Evolutionary conservation across 345 rosid species (phyloP).

Genomic region (Brassica rapa): DNA sequence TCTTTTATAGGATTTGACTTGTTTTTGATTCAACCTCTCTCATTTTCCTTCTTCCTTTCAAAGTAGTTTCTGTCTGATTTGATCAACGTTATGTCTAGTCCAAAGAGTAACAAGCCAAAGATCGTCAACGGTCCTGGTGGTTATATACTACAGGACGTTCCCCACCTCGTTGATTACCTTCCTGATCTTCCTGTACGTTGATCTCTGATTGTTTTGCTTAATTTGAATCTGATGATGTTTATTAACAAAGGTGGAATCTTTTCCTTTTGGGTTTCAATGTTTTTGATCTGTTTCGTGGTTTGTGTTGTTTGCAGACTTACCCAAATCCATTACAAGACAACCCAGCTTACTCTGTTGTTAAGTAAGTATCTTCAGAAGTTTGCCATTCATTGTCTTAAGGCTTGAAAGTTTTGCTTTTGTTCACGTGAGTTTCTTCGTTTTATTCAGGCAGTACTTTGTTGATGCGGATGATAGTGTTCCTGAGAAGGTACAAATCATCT

Average conservation of each 20-base stretch:
- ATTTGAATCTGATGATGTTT: neutral
- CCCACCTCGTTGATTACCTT: slow-evolving; percentile 79
- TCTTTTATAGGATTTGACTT: slow-evolving; percentile 45
- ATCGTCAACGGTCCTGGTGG: slow-evolving; percentile 66
- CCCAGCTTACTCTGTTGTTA: slow-evolving; percentile 86
- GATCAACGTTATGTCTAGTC: slow-evolving; percentile 30
- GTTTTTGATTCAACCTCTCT: slow-evolving; percentile 27
- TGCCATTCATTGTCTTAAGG: neutral
- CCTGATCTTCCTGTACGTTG: slow-evolving; percentile 70
- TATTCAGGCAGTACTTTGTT: slow-evolving; percentile 83
- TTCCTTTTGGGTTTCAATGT: neutral
- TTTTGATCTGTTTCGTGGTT: slow-evolving; percentile 25
- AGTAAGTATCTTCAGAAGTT: slow-evolving; percentile 52
- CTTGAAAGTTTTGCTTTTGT: neutral
- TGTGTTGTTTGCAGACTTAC: slow-evolving; percentile 53
- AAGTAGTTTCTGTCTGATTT: slow-evolving; percentile 27
- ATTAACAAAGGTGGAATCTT: slow-evolving; percentile 14
- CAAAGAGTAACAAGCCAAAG: slow-evolving; percentile 46
- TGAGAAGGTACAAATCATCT: slow-evolving; percentile 60
- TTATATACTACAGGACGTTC: slow-evolving; percentile 88
- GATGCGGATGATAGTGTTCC: slow-evolving; percentile 78
- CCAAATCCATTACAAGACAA: slow-evolving; percentile 82
- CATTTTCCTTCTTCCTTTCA: slow-evolving; percentile 5
- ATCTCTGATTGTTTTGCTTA: neutral
- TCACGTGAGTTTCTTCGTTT: neutral